Evolutionary conservation across 306 rosid genomes (phyloP).

Genomic region (Heteromeles arbutifolia): DNA sequence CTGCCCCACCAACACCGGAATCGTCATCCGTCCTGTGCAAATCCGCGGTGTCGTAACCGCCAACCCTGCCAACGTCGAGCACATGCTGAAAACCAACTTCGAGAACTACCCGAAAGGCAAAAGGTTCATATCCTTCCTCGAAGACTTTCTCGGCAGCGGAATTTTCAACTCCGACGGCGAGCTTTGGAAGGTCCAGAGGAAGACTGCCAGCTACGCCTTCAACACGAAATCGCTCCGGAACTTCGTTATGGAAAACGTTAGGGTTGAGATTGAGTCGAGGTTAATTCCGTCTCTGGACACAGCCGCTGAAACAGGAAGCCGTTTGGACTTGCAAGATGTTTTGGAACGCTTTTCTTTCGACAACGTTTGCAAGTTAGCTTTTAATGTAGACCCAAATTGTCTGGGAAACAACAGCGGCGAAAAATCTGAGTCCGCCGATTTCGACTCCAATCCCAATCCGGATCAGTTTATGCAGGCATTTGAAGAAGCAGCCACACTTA

Average conservation of each 20-base stretch:
- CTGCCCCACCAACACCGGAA: conserved; percentile 38
- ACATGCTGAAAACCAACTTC: conserved; percentile 58
- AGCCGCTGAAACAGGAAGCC: conserved; percentile 13
- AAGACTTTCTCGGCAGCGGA: conserved; percentile 56
- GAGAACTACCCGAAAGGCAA: conserved; percentile 68
- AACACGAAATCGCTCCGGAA: conserved; percentile 50
- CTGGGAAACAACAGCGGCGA: conserved; percentile 27
- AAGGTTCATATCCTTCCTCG: conserved; percentile 24
- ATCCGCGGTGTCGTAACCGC: conserved; percentile 40
- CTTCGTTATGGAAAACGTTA: conserved; percentile 45
- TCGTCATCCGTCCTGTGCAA: conserved; percentile 28
- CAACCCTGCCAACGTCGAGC: conserved; percentile 48
- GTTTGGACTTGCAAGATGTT: conserved; percentile 54
- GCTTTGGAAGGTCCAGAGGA: conserved; percentile 53
- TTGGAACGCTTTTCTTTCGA: conserved; percentile 68
- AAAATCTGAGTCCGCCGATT: neutral
- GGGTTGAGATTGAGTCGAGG: conserved; percentile 32
- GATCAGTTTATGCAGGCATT: conserved; percentile 58
- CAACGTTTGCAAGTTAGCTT: conserved; percentile 57
- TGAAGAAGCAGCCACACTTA: conserved; percentile 40
- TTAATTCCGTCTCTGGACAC: conserved; percentile 33
- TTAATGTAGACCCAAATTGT: conserved; percentile 47
- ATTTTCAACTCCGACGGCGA: conserved; percentile 63
- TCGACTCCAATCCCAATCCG: conserved; percentile 4
- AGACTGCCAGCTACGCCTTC: conserved; percentile 62